Evolutionary conservation across 257 asterid genomes (phyloP).

Genomic region (Datura wrightii): DNA sequence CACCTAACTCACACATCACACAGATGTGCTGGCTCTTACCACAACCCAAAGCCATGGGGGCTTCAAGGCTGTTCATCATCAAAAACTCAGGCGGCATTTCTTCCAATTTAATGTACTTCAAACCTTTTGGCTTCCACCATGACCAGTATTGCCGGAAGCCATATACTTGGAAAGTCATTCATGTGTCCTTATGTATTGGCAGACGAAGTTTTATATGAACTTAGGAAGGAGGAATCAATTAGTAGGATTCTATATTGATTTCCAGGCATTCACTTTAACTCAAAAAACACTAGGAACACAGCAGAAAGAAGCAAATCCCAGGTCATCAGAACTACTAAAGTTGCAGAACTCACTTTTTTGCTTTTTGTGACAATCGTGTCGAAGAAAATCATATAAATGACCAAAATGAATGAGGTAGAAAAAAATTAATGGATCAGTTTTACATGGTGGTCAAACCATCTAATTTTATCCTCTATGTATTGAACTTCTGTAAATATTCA

Average conservation of each 20-base stretch:
- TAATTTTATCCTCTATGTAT: background rate
- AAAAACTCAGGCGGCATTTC: background rate
- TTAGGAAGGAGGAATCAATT: background rate
- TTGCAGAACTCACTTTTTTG: constrained; percentile 15
- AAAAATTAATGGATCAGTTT: background rate
- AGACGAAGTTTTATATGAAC: background rate
- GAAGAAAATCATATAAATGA: background rate
- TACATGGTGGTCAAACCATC: background rate
- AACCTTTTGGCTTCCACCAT: background rate
- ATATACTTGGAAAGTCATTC: constrained; percentile 26
- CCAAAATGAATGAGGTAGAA: no score
- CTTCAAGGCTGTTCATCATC: constrained; percentile 15
- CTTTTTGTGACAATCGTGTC: background rate
- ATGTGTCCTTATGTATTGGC: background rate
- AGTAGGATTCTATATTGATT: constrained; percentile 17
- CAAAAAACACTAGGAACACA: constrained; percentile 7
- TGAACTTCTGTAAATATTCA: background rate
- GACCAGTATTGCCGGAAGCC: background rate
- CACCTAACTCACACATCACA: background rate
- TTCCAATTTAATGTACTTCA: constrained; percentile 18
- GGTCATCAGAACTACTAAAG: constrained; percentile 10
- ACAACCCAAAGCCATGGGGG: constrained; percentile 11
- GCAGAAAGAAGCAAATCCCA: background rate
- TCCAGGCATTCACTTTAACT: constrained; percentile 6
- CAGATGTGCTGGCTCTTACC: constrained; percentile 4